Conservation (phyloP, 1,284 basidiomycete genomes). For the Melampsora larici-populina region DNA sequence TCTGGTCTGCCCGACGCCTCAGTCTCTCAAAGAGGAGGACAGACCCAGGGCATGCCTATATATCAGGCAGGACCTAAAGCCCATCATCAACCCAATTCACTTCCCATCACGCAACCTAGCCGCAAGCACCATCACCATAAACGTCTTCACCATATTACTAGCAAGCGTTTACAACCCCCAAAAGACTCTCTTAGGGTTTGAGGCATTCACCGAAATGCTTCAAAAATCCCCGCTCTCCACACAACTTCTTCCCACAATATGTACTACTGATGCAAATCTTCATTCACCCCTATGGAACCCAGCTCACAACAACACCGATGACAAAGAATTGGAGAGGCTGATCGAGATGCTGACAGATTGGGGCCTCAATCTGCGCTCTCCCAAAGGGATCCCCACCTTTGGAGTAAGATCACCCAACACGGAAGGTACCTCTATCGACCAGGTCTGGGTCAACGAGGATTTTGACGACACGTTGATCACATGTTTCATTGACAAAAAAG, state of each 20-base stretch:
- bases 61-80: neutral
- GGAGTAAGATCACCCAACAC: neutral
- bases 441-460: too few relatives aligned
- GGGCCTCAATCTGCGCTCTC: neutral
- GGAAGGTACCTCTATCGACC: neutral
- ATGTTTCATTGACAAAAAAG: neutral
- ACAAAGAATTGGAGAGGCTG: neutral
- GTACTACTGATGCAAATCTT: conserved; percentile 9
- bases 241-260: neutral
- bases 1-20: neutral
- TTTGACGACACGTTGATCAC: neutral
- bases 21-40: neutral
- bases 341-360: neutral
- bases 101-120: neutral
- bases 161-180: neutral
- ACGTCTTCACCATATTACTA: neutral
- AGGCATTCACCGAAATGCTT: neutral
- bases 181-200: neutral
- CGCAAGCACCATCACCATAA: neutral
- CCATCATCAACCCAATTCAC: neutral
- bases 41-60: too few relatives aligned
- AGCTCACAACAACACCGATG: neutral
- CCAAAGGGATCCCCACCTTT: too few relatives aligned
- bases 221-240: neutral
- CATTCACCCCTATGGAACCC: conserved; percentile 6